Base-by-base conservation (phyloP, 345 rosid species). In the Eucalyptus pauciflora region DNA sequence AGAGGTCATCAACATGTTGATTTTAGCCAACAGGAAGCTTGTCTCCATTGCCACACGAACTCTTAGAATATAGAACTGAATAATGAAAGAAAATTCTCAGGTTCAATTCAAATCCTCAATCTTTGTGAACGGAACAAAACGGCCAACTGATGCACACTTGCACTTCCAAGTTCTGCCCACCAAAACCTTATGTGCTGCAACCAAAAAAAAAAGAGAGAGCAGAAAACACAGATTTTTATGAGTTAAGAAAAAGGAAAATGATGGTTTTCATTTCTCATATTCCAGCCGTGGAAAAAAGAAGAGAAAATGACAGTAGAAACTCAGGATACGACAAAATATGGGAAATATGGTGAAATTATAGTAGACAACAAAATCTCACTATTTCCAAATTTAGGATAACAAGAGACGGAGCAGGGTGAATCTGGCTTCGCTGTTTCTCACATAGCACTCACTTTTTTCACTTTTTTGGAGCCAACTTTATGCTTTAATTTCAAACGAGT, bases 1-100 rank as follows among this genome's bases (percentile, higher is more conserved):
- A 14, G 93, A 89, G n/a, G 91, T 86, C 33, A 91, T 71, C 33
- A 89, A 22, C 48, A 41, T 20, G 85, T 76, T 76, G 48, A 76
- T 45, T 41, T 76, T 76, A 41, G 85, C 85, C 85, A 11, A 76
- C 85, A 76, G 85, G 48, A 76, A 41, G 85, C 48, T 76, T 22
- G 85, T 41, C 48, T 37, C 85, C 85, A 76, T 76, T 76, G 85
- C 48, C 48, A 76, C 48, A 41, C 83, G 85, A 76, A 76, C 85
- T 41, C 48, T 41, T 76, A 76, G 85, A 41, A 76, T 76, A 20
- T 41, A 76, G 48, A 76, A 41, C 85, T 76, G 85, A 41, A 41
- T 22, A 41, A 76, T 20, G 85, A 76, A 37, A 76, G 48, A 43
- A 20, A 76, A 41, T 3, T 20, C 85, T 76, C 48, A 76, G 85